These are phyloP conservation scores for Cercospora sp. DNA, from an alignment of 2,329 filamentous ascomycete genomes.

Conservation along the genomic window DNA sequence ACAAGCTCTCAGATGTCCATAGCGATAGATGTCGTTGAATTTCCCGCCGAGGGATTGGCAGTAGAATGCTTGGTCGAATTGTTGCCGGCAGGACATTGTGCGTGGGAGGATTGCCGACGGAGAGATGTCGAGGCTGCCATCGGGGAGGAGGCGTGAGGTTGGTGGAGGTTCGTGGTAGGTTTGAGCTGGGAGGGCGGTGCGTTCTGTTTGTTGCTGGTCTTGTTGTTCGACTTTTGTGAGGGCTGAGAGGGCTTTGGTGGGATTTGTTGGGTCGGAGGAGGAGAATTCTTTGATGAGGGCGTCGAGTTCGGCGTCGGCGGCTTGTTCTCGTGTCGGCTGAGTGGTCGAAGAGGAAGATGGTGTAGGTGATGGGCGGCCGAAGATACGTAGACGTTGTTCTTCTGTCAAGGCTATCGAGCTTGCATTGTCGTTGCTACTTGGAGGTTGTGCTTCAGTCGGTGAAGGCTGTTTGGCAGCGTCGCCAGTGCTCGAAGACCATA, in stretches of 20 bases:
- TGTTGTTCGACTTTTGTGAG: conserved; percentile 28
- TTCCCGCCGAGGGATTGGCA: conserved; percentile 90
- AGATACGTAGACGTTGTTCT: conserved; percentile 37
- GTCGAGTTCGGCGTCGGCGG: conserved; percentile 57
- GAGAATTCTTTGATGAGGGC: conserved; percentile 54
- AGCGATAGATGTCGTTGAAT: conserved; percentile 87
- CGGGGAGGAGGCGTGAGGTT: conserved; percentile 30
- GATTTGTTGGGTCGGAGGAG: conserved; percentile 27
- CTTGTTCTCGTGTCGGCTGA: conserved; percentile 44
- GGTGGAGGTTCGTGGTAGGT: conserved; percentile 22
- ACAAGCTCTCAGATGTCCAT: conserved; percentile 75
- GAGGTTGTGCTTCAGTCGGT: background rate
- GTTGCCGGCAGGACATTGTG: conserved; percentile 82
- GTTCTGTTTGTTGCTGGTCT: background rate
- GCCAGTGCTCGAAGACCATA: conserved; percentile 29
- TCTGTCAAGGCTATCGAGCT: conserved; percentile 31
- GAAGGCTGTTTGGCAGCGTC: background rate
- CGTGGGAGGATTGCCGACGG: conserved; percentile 73
- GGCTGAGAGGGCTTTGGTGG: conserved; percentile 20
- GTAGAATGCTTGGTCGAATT: conserved; percentile 92
- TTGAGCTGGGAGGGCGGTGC: conserved; percentile 9
- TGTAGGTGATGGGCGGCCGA: conserved; percentile 29
- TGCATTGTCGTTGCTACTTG: background rate
- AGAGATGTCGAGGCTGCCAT: conserved; percentile 36
- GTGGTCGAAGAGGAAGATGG: conserved; percentile 24